Percentiles rank a stretch among this genome's conserved stretches.
These are phyloP conservation scores for Acanthamoeba castellanii DNA, from an alignment of 208 protist species.

Conservation along the genomic window DNA sequence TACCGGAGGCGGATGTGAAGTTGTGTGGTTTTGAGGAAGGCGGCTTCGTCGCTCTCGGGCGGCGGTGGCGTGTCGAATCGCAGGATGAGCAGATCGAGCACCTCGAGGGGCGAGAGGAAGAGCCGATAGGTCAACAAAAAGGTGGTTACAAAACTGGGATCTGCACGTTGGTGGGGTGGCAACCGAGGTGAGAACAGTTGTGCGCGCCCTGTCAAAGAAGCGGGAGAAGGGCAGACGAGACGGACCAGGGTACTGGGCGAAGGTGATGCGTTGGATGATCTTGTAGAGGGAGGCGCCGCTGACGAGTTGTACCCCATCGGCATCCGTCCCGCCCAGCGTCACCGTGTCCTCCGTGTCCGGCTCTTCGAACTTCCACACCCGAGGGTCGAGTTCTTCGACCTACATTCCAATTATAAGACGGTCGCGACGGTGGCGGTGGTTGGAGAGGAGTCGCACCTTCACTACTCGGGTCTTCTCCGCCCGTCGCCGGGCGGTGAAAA, in stretches of 20 bases:
- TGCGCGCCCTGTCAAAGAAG: neutral
- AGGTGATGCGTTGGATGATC: constrained; percentile 50
- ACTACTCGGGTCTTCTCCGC: constrained; percentile 23
- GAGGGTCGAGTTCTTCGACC: constrained; percentile 30
- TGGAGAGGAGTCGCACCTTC: neutral
- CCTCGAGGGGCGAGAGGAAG: constrained; percentile 44
- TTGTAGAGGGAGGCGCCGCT: constrained; percentile 53
- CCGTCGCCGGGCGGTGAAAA: neutral
- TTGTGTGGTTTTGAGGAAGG: neutral
- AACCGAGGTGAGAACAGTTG: neutral
- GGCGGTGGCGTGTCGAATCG: constrained; percentile 57
- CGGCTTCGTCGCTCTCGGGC: neutral
- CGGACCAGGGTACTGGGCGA: neutral
- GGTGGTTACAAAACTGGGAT: constrained; percentile 11
- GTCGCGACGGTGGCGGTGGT: too few species aligned
- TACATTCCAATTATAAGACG: neutral
- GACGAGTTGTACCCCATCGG: neutral
- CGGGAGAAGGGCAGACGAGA: neutral
- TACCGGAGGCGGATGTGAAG: constrained; percentile 46
- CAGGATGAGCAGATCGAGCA: constrained; percentile 47
- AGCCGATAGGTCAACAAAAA: constrained; percentile 73
- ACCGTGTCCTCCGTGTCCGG: constrained; percentile 19
- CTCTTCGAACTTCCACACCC: constrained; percentile 34
- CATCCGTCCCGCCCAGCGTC: neutral
- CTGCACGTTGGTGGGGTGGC: neutral